A percentile compares a stretch with the other conserved stretches of the same genome.
phyloP scores from a whole-genome alignment of 1,284 basidiomycete genomes.

The Wallemia mellicola region DNA sequence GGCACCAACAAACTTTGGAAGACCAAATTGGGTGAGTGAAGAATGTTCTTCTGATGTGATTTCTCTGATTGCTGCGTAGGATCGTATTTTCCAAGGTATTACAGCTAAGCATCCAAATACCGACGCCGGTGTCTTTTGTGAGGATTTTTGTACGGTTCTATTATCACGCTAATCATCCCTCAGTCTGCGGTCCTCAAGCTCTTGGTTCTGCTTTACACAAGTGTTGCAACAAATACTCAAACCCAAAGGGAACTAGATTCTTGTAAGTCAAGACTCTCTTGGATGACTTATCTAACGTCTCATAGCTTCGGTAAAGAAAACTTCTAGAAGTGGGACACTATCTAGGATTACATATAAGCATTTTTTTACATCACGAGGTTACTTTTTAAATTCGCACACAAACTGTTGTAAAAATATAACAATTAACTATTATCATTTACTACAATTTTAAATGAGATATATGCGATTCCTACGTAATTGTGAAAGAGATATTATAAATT shows the following conservation, averaged over 20 bases:
- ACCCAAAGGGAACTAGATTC: slow-evolving; percentile 45
- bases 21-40: slow-evolving; percentile 29
- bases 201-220: slow-evolving; percentile 38
- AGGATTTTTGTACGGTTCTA: slow-evolving; percentile 3
- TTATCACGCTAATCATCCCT: not conserved
- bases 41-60: not conserved
- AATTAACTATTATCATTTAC: too few species aligned
- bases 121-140: slow-evolving; percentile 37
- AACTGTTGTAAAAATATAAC: too few species aligned
- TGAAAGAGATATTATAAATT: too few species aligned
- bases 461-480: too few species aligned
- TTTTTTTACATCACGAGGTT: too few species aligned
- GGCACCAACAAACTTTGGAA: slow-evolving; percentile 69
- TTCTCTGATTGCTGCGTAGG: slow-evolving; percentile 10
- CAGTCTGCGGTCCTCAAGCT: slow-evolving; percentile 32
- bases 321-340: not conserved
- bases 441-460: too few species aligned
- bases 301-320: slow-evolving; percentile 1
- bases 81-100: slow-evolving; percentile 43
- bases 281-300: not conserved
- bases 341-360: too few species aligned
- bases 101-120: slow-evolving; percentile 48
- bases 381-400: too few species aligned
- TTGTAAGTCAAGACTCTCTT: slow-evolving; percentile 26
- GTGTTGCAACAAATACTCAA: slow-evolving; percentile 59